phyloP scores from a whole-genome alignment of 495 filamentous ascomycete species.

The Podospora anserina region DNA sequence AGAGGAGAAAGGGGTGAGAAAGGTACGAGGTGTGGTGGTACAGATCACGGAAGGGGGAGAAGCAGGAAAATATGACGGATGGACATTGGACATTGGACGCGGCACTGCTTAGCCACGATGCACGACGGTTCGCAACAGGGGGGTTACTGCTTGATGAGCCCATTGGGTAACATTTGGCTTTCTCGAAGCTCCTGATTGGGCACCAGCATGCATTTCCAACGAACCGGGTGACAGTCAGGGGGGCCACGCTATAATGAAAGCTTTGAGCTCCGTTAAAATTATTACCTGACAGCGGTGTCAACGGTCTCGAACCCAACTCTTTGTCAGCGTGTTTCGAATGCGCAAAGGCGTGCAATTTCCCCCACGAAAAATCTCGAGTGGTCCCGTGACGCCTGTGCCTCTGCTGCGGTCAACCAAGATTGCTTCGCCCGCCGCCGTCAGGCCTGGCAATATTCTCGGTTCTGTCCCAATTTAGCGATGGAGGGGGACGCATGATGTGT shows the following conservation, averaged over 20 bases:
- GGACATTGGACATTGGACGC: constrained; percentile 5
- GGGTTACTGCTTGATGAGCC: constrained; percentile 12
- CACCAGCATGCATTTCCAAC: constrained; percentile 7
- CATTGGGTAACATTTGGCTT: constrained; percentile 18
- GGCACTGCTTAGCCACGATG: constrained; percentile 19
- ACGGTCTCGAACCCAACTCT: background rate
- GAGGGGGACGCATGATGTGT: background rate
- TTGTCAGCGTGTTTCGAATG: constrained; percentile 12
- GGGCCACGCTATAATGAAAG: constrained; percentile 11
- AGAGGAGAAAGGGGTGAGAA: background rate
- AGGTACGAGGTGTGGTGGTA: background rate
- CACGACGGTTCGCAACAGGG: constrained; percentile 10
- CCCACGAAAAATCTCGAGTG: background rate
- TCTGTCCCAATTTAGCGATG: background rate
- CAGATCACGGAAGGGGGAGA: constrained; percentile 2
- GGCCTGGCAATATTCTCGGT: background rate
- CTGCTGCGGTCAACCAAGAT: background rate
- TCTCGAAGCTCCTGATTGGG: constrained; percentile 25
- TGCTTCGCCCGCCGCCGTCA: background rate
- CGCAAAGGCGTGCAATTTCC: constrained; percentile 13
- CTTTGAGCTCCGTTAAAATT: background rate
- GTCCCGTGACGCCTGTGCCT: constrained; percentile 16
- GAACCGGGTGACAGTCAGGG: constrained; percentile 18
- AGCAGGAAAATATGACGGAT: constrained; percentile 11
- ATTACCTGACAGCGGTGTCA: background rate